Percentiles rank a stretch among this genome's conserved stretches.
These are phyloP conservation scores for Keithomyces neogunnii DNA, from an alignment of 2,329 filamentous ascomycete species.

Conservation along the genomic window DNA sequence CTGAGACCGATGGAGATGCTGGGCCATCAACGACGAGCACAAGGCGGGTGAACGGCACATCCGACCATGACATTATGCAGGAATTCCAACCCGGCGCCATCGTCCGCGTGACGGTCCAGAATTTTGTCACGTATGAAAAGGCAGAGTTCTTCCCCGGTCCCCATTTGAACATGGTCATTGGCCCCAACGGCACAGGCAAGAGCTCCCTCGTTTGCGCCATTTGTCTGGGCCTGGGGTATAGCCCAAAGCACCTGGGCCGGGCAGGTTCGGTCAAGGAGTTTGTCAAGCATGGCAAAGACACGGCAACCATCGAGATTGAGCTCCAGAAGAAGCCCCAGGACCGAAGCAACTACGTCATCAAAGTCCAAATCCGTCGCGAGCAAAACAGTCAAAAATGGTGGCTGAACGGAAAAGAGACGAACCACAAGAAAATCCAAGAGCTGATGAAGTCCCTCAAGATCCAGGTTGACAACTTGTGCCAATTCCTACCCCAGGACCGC, in stretches of 20 bases:
- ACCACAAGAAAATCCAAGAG: constrained; percentile 55
- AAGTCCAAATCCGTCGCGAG: constrained; percentile 69
- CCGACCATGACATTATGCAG: constrained; percentile 15
- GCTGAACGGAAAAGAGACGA: constrained; percentile 58
- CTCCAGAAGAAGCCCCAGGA: constrained; percentile 57
- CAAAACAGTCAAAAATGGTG: constrained; percentile 75
- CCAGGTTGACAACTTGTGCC: constrained; percentile 95
- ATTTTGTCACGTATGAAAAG: constrained; percentile 92
- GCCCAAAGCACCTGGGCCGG: constrained; percentile 72
- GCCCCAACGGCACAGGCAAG: constrained; percentile 97
- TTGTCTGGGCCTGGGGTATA: constrained; percentile 82
- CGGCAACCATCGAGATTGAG: constrained; percentile 84
- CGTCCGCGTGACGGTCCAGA: constrained; percentile 71
- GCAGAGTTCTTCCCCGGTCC: constrained; percentile 89
- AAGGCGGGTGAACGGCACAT: constrained; percentile 5
- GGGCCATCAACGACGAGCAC: constrained; percentile 10
- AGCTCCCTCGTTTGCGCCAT: constrained; percentile 96
- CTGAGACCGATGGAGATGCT: constrained; percentile 11
- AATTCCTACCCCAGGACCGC: constrained; percentile 92
- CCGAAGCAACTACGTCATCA: constrained; percentile 61
- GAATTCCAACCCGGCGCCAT: constrained; percentile 71
- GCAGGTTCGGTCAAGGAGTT: constrained; percentile 81
- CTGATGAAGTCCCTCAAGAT: constrained; percentile 70
- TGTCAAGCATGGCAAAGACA: constrained; percentile 77
- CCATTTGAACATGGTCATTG: constrained; percentile 96